phyloP scores from a whole-genome alignment of 176 grass and related monocot genomes.

The Bonia amplexicaulis region DNA sequence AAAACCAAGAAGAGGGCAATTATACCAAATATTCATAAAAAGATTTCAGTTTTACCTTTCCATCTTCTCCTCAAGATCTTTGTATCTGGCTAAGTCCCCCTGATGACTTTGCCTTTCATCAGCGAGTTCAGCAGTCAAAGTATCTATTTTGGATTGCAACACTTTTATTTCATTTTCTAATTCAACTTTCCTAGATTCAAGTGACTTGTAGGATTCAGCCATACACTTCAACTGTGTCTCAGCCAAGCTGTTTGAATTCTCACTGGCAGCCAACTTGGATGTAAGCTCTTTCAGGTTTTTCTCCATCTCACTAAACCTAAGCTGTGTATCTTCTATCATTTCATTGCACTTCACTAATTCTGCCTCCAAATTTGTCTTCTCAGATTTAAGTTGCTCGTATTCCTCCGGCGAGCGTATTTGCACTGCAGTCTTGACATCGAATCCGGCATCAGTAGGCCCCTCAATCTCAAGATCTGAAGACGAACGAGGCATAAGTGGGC shows the following conservation, averaged over 20 bases:
- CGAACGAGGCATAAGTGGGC: conserved; percentile 35
- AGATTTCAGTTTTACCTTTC: conserved; percentile 59
- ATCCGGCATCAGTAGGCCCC: conserved; percentile 43
- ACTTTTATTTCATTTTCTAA: conserved; percentile 70
- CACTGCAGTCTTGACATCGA: conserved; percentile 40
- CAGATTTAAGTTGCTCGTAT: conserved; percentile 66
- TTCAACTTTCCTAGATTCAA: conserved; percentile 74
- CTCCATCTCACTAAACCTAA: conserved; percentile 63
- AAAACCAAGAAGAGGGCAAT: neutral
- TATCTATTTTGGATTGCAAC: conserved; percentile 47
- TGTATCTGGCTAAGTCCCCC: conserved; percentile 69
- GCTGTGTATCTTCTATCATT: conserved; percentile 57
- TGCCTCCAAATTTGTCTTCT: conserved; percentile 59
- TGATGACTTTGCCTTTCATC: conserved; percentile 73
- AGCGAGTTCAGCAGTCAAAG: conserved; percentile 57
- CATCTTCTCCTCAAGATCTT: conserved; percentile 75
- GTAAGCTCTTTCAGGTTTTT: conserved; percentile 57
- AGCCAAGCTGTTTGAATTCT: conserved; percentile 91
- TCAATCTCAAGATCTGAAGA: conserved; percentile 64
- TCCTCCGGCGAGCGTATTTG: conserved; percentile 42
- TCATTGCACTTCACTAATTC: conserved; percentile 68
- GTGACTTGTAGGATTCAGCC: conserved; percentile 83
- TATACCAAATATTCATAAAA: neutral
- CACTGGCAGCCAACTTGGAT: conserved; percentile 69
- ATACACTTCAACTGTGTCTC: conserved; percentile 98